These are phyloP conservation scores for Juncus inflexus DNA, from an alignment of 176 grass and related monocot species.

Conservation along the genomic window DNA sequence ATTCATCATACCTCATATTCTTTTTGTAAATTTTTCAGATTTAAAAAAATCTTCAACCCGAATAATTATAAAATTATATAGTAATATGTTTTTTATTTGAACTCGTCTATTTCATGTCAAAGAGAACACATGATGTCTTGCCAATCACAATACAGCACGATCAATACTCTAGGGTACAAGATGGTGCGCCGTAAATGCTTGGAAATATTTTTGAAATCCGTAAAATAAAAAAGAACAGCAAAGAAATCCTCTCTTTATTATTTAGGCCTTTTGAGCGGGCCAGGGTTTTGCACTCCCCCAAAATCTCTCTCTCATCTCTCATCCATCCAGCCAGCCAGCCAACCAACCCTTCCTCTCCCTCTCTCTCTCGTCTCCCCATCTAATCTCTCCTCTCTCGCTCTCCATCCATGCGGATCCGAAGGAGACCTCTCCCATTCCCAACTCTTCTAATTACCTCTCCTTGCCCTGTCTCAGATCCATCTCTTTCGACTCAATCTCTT, in stretches of 20 bases:
- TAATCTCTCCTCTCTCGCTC: neutral
- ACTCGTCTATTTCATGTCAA: too few species aligned
- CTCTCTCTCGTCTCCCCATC: constrained; percentile 2
- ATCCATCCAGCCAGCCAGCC: neutral
- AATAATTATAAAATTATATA: too few species aligned
- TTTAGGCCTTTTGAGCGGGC: constrained; percentile 26
- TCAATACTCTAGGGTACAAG: neutral
- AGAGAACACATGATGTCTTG: too few species aligned
- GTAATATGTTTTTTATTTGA: too few species aligned
- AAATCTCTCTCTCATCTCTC: constrained; percentile 24
- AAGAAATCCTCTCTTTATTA: neutral
- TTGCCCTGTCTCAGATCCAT: constrained; percentile 40
- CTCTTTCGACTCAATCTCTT: constrained; percentile 18
- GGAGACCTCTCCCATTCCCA: constrained; percentile 40
- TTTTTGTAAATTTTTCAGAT: too few species aligned
- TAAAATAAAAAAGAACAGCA: constrained; percentile 2
- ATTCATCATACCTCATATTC: too few species aligned
- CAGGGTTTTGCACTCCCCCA: constrained; percentile 34
- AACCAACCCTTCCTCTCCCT: too few species aligned
- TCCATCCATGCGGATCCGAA: constrained; percentile 74
- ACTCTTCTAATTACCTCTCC: constrained; percentile 19
- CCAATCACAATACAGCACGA: too few species aligned
- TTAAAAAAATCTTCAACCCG: too few species aligned
- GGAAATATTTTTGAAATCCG: neutral
- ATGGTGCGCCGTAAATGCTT: neutral